phyloP scores from a whole-genome alignment of 139 green algal genomes.

The Spirogloea muscicola region DNA sequence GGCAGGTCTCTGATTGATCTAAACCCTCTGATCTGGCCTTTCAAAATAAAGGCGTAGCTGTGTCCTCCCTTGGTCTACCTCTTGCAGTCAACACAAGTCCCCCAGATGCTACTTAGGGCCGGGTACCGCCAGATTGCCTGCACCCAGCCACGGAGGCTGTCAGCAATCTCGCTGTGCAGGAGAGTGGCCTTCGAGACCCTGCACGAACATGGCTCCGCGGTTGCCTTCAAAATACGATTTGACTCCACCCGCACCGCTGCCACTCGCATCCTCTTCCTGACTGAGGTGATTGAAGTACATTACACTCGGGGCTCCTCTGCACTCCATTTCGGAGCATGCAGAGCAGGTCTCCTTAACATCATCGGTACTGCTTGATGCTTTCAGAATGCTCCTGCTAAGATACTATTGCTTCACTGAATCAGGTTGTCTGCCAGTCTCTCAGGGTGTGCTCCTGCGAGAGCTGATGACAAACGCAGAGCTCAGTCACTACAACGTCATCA shows the following conservation, averaged over 20 bases:
- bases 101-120: conserved; percentile 66
- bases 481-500: conserved; percentile 71
- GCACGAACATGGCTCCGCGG: conserved; percentile 13
- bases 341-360: too few relatives aligned
- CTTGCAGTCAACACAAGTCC: conserved; percentile 58
- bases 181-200: conserved; percentile 43
- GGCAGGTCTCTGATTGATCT: neutral
- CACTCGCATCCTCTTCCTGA: conserved; percentile 41
- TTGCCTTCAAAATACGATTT: conserved; percentile 38
- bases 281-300: conserved; percentile 15
- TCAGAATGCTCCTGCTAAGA: too few relatives aligned
- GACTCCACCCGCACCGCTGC: conserved; percentile 11
- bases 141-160: conserved; percentile 56
- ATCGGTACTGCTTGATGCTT: too few relatives aligned
- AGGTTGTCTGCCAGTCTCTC: neutral
- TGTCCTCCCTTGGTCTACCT: neutral
- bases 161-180: conserved; percentile 48
- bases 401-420: too few relatives aligned
- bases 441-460: conserved; percentile 93
- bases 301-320: too few relatives aligned
- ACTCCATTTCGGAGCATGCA: too few relatives aligned
- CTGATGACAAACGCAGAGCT: conserved; percentile 79
- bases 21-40: neutral
- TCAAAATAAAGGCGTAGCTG: neutral
- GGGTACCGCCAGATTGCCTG: conserved; percentile 39